A percentile compares a stretch with the other conserved stretches of the same genome.
Conservation (phyloP, 2,329 filamentous ascomycete genomes). For the Penicillium rolfsii region DNA sequence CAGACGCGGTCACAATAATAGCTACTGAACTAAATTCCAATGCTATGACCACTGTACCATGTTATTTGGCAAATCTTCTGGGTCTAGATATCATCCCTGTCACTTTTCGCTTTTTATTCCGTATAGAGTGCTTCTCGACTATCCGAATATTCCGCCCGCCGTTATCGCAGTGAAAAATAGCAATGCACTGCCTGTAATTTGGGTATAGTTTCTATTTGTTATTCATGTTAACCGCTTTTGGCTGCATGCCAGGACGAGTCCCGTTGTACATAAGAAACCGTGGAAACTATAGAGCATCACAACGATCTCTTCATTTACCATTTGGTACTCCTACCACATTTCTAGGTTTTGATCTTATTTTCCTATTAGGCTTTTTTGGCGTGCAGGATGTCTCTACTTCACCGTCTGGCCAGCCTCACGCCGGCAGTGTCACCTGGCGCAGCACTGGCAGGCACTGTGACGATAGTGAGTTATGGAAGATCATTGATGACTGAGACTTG, state of each 20-base stretch:
- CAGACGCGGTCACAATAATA: background rate
- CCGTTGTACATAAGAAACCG: constrained; percentile 2
- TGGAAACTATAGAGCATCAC: background rate
- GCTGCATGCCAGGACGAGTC: background rate
- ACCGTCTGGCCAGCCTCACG: constrained; percentile 19
- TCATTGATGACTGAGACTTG: background rate
- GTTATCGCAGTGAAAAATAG: background rate
- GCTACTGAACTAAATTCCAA: no score
- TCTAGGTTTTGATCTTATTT: background rate
- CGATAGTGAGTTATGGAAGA: constrained; percentile 25
- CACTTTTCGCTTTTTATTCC: background rate
- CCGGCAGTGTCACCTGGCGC: constrained; percentile 28
- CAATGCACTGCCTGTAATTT: background rate
- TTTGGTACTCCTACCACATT: background rate
- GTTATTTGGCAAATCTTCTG: background rate
- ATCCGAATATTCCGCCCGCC: background rate
- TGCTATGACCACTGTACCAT: background rate
- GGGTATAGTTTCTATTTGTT: background rate
- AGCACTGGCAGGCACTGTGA: constrained; percentile 33
- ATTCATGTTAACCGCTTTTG: background rate
- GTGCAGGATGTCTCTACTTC: constrained; percentile 24
- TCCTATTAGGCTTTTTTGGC: background rate
- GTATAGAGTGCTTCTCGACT: no score
- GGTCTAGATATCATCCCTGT: background rate
- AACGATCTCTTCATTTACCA: background rate